Conservation (phyloP, 2,329 filamentous ascomycete species). For the Fonsecaea erecta region DNA sequence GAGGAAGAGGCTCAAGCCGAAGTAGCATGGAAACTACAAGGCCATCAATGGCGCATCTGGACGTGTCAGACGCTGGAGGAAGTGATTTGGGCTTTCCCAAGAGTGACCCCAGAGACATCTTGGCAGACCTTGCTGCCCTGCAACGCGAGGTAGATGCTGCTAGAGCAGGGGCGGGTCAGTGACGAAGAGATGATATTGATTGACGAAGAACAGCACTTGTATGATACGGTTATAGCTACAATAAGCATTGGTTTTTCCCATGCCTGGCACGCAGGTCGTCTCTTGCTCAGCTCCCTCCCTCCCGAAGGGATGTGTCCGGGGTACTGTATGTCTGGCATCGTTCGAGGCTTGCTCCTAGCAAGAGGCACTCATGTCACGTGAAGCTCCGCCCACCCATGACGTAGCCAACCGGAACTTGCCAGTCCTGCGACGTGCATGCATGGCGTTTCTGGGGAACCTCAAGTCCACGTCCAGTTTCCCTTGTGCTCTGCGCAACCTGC, state of each 20-base stretch:
- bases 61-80: slow-evolving; percentile 12
- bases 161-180: slow-evolving; percentile 45
- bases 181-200: slow-evolving; percentile 15
- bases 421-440: slow-evolving; percentile 5
- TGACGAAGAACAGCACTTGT: slow-evolving; percentile 7
- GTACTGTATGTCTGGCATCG: too few species aligned
- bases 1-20: slow-evolving; percentile 49
- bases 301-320: too few species aligned
- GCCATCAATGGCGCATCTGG: slow-evolving; percentile 32
- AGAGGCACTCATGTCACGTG: too few species aligned
- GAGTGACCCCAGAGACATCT: slow-evolving; percentile 59
- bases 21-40: slow-evolving; percentile 43
- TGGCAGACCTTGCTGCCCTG: slow-evolving; percentile 72
- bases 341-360: too few species aligned
- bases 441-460: slow-evolving; percentile 9
- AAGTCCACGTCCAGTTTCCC: not conserved
- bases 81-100: slow-evolving; percentile 26
- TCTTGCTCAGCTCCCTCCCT: not conserved
- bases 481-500: slow-evolving; percentile 1
- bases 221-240: slow-evolving; percentile 13
- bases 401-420: slow-evolving; percentile 10
- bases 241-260: not conserved
- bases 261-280: not conserved
- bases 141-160: slow-evolving; percentile 77
- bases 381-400: not conserved